phyloP scores from a whole-genome alignment of 1,139 yeast genomes.

The Saccharomyces hybrid region DNA sequence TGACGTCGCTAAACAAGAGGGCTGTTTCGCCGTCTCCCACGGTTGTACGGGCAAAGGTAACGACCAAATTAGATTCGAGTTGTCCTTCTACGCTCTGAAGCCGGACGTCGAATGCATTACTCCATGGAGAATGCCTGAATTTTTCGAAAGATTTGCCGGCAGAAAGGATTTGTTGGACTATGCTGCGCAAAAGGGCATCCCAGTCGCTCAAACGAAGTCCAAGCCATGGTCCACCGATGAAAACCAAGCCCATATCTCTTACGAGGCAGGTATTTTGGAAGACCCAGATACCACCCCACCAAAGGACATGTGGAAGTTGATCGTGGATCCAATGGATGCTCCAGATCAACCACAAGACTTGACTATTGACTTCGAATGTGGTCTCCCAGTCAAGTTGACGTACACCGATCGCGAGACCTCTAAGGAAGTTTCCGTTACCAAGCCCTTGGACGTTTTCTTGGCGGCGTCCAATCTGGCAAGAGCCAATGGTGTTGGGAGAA shows the following conservation, averaged over 20 bases:
- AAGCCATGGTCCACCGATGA: slow-evolving; percentile 99
- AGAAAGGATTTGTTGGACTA: slow-evolving; percentile 92
- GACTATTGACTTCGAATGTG: slow-evolving; percentile 73
- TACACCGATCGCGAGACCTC: slow-evolving; percentile 51
- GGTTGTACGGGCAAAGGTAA: slow-evolving; percentile 99
- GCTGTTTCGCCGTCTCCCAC: slow-evolving; percentile 96
- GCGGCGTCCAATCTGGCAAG: slow-evolving; percentile 94
- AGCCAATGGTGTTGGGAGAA: slow-evolving; percentile 98
- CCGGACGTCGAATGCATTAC: slow-evolving; percentile 96
- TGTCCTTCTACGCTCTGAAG: slow-evolving; percentile 92
- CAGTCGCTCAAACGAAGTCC: slow-evolving; percentile 94
- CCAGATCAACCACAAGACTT: slow-evolving; percentile 90
- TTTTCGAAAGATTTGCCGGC: slow-evolving; percentile 94
- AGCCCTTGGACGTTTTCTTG: slow-evolving; percentile 85
- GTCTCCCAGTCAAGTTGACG: slow-evolving; percentile 76
- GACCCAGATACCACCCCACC: slow-evolving; percentile 98
- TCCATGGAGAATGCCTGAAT: slow-evolving; percentile 97
- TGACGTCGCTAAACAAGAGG: slow-evolving; percentile 91
- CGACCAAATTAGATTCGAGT: slow-evolving; percentile 96
- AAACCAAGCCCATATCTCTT: slow-evolving; percentile 96
- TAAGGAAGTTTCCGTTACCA: slow-evolving; percentile 40
- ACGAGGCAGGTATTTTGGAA: slow-evolving; percentile 97
- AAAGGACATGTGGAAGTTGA: slow-evolving; percentile 99
- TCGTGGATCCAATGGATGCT: slow-evolving; percentile 92
- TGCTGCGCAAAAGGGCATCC: slow-evolving; percentile 84